A percentile compares a stretch with the other conserved stretches of the same genome.
Evolutionary conservation across 139 green algal genomes (phyloP).

Genomic region (Coelastrella sp.): DNA sequence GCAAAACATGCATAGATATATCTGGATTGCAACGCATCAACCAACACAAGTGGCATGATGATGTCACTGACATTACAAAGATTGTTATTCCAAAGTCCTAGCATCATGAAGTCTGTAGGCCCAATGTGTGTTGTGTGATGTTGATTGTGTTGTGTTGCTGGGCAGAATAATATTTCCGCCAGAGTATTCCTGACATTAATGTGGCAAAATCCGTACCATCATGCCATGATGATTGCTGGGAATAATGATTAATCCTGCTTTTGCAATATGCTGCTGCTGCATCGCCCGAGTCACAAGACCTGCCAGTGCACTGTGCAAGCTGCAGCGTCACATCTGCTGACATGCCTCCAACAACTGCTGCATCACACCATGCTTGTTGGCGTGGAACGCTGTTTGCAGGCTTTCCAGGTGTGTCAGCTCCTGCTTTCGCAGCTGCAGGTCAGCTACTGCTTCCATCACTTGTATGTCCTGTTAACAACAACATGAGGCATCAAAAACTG

Average conservation of each 20-base stretch:
- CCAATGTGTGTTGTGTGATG: no score
- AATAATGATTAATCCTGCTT: background rate
- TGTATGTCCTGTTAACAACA: constrained; percentile 32
- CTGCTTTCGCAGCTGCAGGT: constrained; percentile 41
- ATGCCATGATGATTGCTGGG: background rate
- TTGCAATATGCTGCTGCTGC: constrained; percentile 10
- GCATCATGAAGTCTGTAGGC: no score
- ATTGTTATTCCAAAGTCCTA: no score
- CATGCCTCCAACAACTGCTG: constrained; percentile 3
- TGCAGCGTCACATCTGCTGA: background rate
- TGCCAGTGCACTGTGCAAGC: background rate
- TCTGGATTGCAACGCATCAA: no score
- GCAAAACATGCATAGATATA: no score
- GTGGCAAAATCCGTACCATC: no score
- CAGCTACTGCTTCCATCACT: constrained; percentile 26
- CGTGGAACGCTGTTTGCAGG: constrained; percentile 28
- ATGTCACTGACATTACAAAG: no score
- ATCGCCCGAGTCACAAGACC: background rate
- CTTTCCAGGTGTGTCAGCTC: constrained; percentile 21
- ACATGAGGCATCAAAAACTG: background rate
- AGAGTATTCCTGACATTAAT: no score
- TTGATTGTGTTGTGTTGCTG: no score
- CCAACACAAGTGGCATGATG: no score
- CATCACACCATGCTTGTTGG: background rate
- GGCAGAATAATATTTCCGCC: no score